Percentiles rank a stretch among this genome's conserved stretches.
These are phyloP conservation scores for Cinchona pubescens DNA, from an alignment of 257 asterid species.

Conservation along the genomic window DNA sequence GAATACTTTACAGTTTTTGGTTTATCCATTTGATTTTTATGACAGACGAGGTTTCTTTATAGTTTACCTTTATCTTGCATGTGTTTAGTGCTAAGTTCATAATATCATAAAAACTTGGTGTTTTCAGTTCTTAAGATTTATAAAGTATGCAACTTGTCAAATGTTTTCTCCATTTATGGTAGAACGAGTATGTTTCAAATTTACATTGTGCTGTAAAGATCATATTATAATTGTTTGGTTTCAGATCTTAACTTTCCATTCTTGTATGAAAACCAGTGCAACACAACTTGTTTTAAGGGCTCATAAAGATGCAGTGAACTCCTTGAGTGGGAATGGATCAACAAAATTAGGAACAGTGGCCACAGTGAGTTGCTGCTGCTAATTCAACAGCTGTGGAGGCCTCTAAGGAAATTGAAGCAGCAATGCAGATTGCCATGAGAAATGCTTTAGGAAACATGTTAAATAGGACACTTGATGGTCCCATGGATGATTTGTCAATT, in stretches of 20 bases:
- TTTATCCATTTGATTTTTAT: not conserved
- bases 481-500: slow-evolving; percentile 92
- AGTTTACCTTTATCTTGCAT: not conserved
- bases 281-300: slow-evolving; percentile 90
- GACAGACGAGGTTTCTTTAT: not conserved
- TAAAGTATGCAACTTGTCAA: not conserved
- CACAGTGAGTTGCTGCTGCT: slow-evolving; percentile 97
- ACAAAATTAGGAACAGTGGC: slow-evolving; percentile 92
- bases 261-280: slow-evolving; percentile 52
- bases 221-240: not conserved
- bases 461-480: slow-evolving; percentile 60
- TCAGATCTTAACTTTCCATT: slow-evolving; percentile 6
- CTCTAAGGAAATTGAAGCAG: slow-evolving; percentile 93
- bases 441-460: slow-evolving; percentile 89
- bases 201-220: not conserved
- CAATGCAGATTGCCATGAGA: slow-evolving; percentile 90
- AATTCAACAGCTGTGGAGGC: slow-evolving; percentile 95
- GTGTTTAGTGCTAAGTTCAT: not conserved
- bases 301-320: slow-evolving; percentile 96
- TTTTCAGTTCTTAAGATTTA: not conserved
- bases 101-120: not conserved
- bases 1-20: not conserved
- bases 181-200: not conserved
- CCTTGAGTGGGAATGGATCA: slow-evolving; percentile 95
- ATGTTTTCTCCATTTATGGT: not conserved